Conservation (phyloP, 2,329 filamentous ascomycete species). For the Hypocrella siamensis region DNA sequence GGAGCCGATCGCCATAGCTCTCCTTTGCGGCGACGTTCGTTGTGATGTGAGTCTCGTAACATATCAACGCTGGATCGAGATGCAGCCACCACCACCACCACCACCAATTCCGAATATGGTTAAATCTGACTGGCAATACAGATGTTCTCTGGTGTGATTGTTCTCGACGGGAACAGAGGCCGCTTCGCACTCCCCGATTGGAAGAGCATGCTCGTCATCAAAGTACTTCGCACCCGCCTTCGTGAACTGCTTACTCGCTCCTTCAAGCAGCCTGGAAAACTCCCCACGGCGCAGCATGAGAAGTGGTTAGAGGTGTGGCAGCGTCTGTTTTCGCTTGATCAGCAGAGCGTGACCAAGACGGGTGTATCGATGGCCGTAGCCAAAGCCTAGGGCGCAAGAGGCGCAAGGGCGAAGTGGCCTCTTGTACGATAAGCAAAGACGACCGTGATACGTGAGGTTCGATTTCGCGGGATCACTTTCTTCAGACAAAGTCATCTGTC, state of each 20-base stretch:
- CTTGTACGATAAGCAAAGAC: too few species aligned
- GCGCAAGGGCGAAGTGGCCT: too few species aligned
- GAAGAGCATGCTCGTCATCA: slow-evolving; percentile 83
- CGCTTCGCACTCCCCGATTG: slow-evolving; percentile 75
- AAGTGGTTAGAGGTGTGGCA: slow-evolving; percentile 65
- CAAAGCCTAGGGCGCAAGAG: slow-evolving; percentile 14
- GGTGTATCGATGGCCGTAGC: slow-evolving; percentile 9
- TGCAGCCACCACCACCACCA: neutral
- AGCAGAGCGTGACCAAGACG: slow-evolving; percentile 16
- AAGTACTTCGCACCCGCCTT: slow-evolving; percentile 57
- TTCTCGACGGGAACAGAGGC: slow-evolving; percentile 75
- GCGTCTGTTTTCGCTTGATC: slow-evolving; percentile 45
- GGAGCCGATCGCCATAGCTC: slow-evolving; percentile 65
- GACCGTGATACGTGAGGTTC: too few species aligned
- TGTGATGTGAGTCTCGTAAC: slow-evolving; percentile 56
- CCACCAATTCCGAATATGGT: too few species aligned
- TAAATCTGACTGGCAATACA: too few species aligned
- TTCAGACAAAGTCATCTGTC: too few species aligned
- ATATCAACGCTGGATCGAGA: too few species aligned
- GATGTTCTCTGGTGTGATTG: slow-evolving; percentile 75
- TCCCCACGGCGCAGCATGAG: slow-evolving; percentile 49
- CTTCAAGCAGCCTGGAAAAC: slow-evolving; percentile 52
- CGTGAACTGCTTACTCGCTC: slow-evolving; percentile 58
- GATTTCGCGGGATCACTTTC: too few species aligned
- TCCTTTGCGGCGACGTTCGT: slow-evolving; percentile 79